phyloP scores from a whole-genome alignment of 2,329 filamentous ascomycete genomes.

The Botrytis porri region DNA sequence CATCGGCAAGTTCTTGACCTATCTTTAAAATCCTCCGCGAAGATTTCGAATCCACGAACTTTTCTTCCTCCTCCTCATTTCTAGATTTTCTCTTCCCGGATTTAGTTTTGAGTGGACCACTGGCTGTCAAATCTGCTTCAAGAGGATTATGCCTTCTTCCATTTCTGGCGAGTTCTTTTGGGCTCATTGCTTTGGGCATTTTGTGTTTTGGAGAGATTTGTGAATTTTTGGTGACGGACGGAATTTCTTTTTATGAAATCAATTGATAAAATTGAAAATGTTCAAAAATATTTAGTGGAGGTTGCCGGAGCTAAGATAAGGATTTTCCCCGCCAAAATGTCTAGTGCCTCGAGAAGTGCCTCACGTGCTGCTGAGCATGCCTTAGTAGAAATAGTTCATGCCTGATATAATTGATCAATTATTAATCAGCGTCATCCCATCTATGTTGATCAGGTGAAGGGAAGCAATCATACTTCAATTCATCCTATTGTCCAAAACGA shows the following conservation, averaged over 20 bases:
- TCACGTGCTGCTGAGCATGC: too few species aligned
- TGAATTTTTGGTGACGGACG: slow-evolving; percentile 14
- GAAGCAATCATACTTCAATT: not conserved
- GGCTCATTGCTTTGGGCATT: slow-evolving; percentile 78
- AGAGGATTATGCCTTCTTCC: slow-evolving; percentile 83
- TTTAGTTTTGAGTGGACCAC: slow-evolving; percentile 69
- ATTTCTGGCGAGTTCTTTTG: slow-evolving; percentile 53
- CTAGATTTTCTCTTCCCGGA: slow-evolving; percentile 65
- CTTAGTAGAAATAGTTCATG: not conserved
- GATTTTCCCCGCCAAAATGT: slow-evolving; percentile 3
- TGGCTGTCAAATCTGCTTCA: slow-evolving; percentile 77
- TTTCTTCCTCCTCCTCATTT: slow-evolving; percentile 58
- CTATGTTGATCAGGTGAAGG: not conserved
- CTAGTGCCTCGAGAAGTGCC: accelerated
- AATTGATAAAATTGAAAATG: slow-evolving; percentile 23
- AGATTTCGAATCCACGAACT: slow-evolving; percentile 82
- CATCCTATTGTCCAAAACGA: not conserved
- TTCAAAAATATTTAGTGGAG: slow-evolving; percentile 17
- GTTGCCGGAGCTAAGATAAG: slow-evolving; percentile 22
- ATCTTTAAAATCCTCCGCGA: slow-evolving; percentile 87
- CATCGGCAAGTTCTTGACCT: slow-evolving; percentile 82
- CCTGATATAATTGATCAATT: not conserved
- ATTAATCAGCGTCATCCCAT: not conserved
- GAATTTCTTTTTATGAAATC: slow-evolving; percentile 19
- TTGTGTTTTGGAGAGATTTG: slow-evolving; percentile 15